Evolutionary conservation across 2,329 filamentous ascomycete species (phyloP), one percentile per base, ranked within the genome.

Genomic region (Fragosphaeria purpurea): DNA sequence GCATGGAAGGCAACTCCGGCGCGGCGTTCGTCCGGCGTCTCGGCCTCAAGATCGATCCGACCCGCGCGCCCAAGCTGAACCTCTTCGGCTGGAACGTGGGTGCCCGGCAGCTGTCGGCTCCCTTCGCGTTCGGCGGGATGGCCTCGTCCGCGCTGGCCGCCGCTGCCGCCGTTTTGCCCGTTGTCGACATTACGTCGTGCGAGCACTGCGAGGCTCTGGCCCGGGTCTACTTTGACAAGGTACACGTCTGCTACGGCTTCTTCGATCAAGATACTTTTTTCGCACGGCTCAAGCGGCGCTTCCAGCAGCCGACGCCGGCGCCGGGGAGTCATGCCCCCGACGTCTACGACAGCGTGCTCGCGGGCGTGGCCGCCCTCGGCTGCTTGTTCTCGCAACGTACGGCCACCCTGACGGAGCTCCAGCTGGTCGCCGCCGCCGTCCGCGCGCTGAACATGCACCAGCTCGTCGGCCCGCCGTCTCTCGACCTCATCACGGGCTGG

Each of bases 341-440:
- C 46, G 53, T 65, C 1, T 67, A 70, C 55, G 76, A 79, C 51
- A 67, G 69, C 3, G 64, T 81, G 0, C 55, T 80, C 1, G 75
- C 71, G 46, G 76, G 76, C 5, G 66, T 81, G n/a, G 76, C 76
- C 7, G 74, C 75, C 3, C 62, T 80, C 1, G 77, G 74, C 0
- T 70, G 65, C 35, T 57, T 79, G 0, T 80, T 77, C 57, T 78
- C 74, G 0, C 65, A 71, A 8, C 58, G 63, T 0, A 65, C 69
- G 22, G 65, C 70, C 0, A 60, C 67, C 7, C 50, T 61, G 0
- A 61, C 65, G 0, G 77, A 80, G 53, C 59, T 67, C 3, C 66
- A 72, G 7, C 59, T 79, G 32, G 67, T 72, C 4, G 67, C 74
- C 45, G 56, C 60, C 5, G 48, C 48, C 1, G 7, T 10, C 5